phyloP scores from a whole-genome alignment of 495 filamentous ascomycete species.

The Aspergillus taichungensis region DNA sequence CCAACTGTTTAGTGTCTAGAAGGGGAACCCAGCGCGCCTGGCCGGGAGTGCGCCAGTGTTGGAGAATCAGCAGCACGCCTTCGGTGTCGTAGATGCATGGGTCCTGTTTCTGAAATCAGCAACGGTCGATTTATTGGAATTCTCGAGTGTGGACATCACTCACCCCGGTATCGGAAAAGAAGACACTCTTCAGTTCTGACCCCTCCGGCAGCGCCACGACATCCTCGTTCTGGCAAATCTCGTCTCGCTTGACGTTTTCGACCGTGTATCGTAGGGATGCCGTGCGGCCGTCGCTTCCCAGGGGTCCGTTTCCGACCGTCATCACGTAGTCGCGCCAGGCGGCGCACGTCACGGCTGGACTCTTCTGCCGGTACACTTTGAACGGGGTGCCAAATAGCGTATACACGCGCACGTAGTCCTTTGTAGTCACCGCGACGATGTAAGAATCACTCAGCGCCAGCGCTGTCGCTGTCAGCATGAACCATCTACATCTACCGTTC shows the following conservation, averaged over 20 bases:
- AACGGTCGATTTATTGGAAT: background rate
- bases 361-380: conserved; percentile 83
- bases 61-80: conserved; percentile 73
- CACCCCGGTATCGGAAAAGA: conserved; percentile 84
- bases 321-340: conserved; percentile 91
- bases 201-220: conserved; percentile 73
- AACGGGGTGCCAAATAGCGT: conserved; percentile 88
- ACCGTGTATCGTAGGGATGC: conserved; percentile 71
- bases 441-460: conserved; percentile 91
- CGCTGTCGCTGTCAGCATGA: conserved; percentile 28
- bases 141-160: conserved; percentile 14
- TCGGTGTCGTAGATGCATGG: conserved; percentile 90
- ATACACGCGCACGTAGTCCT: conserved; percentile 83
- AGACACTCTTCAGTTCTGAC: conserved; percentile 64
- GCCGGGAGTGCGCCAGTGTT: conserved; percentile 81
- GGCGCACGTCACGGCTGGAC: conserved; percentile 83
- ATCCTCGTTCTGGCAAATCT: conserved; percentile 86
- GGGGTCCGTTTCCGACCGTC: conserved; percentile 84
- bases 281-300: conserved; percentile 65
- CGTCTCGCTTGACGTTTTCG: conserved; percentile 87
- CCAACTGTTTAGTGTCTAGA: conserved; percentile 76
- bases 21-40: conserved; percentile 88
- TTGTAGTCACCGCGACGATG: conserved; percentile 74
- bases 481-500: too few species aligned
- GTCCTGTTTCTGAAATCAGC: conserved; percentile 48